Evolutionary conservation across 2,329 filamentous ascomycete species (phyloP).

Genomic region (Chalara sp.): DNA sequence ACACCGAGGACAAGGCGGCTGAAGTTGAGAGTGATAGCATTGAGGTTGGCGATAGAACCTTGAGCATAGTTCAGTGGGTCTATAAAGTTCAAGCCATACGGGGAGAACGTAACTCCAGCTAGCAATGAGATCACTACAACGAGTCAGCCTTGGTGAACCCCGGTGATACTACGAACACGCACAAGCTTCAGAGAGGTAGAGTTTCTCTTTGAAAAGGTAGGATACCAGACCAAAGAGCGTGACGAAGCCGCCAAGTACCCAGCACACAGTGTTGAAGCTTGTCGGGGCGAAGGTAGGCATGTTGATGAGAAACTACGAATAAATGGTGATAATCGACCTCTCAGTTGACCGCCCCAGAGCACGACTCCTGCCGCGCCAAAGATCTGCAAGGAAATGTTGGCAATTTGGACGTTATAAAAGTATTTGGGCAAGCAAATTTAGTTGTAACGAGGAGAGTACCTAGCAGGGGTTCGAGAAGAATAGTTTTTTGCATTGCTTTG

Average conservation of each 20-base stretch:
- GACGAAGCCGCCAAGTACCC: slow-evolving; percentile 78
- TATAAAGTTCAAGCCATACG: slow-evolving; percentile 69
- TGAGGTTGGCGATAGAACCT: slow-evolving; percentile 48
- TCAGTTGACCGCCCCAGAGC: neutral
- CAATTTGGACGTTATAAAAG: no score
- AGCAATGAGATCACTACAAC: slow-evolving; percentile 74
- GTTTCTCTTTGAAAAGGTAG: slow-evolving; percentile 81
- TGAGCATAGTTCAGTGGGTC: slow-evolving; percentile 67
- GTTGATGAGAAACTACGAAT: neutral
- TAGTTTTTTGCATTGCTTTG: no score
- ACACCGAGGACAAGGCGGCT: slow-evolving; percentile 81
- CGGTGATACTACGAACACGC: slow-evolving; percentile 27
- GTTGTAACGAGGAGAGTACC: no score
- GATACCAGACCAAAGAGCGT: slow-evolving; percentile 84
- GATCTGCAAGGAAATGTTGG: no score
- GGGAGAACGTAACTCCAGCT: slow-evolving; percentile 72
- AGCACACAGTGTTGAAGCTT: slow-evolving; percentile 34
- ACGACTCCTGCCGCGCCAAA: neutral
- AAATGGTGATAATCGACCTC: neutral
- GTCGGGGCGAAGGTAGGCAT: neutral
- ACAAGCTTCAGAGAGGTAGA: slow-evolving; percentile 87
- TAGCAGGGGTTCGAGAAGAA: no score
- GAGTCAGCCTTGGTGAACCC: neutral
- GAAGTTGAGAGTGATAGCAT: slow-evolving; percentile 75
- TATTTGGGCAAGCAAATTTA: no score